phyloP scores from a whole-genome alignment of 495 filamentous ascomycete genomes.

The Penicillium ucsense region DNA sequence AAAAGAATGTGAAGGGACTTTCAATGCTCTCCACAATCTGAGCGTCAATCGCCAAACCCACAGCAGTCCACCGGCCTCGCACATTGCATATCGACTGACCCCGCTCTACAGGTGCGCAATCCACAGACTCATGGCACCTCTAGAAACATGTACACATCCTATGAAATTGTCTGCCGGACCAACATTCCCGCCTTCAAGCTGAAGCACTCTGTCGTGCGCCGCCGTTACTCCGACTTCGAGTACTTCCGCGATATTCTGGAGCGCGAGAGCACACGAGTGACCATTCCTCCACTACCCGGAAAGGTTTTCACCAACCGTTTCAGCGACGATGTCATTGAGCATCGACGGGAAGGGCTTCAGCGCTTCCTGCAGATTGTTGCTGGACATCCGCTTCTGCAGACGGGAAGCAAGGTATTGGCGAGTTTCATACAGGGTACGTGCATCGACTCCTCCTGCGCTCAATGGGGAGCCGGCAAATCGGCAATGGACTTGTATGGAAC shows the following conservation, averaged over 20 bases:
- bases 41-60: background rate
- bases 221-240: constrained; percentile 96
- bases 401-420: constrained; percentile 90
- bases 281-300: constrained; percentile 89
- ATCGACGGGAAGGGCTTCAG: constrained; percentile 82
- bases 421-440: constrained; percentile 89
- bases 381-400: constrained; percentile 92
- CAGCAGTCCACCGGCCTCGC: background rate
- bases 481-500: too few relatives aligned
- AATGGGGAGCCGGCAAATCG: too few relatives aligned
- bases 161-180: constrained; percentile 92
- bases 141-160: constrained; percentile 95
- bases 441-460: background rate
- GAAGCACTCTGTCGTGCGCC: constrained; percentile 71
- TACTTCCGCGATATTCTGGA: constrained; percentile 98
- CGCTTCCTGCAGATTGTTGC: constrained; percentile 97
- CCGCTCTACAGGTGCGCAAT: constrained; percentile 63
- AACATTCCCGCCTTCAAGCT: constrained; percentile 99
- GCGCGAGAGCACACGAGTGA: constrained; percentile 86
- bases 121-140: constrained; percentile 93
- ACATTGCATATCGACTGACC: background rate
- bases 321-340: constrained; percentile 97
- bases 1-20: too few relatives aligned
- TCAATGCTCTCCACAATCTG: background rate
- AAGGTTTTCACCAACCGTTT: constrained; percentile 99